Conservation (phyloP, 192 early-diverging fungal species). For the Thamnidium elegans region DNA sequence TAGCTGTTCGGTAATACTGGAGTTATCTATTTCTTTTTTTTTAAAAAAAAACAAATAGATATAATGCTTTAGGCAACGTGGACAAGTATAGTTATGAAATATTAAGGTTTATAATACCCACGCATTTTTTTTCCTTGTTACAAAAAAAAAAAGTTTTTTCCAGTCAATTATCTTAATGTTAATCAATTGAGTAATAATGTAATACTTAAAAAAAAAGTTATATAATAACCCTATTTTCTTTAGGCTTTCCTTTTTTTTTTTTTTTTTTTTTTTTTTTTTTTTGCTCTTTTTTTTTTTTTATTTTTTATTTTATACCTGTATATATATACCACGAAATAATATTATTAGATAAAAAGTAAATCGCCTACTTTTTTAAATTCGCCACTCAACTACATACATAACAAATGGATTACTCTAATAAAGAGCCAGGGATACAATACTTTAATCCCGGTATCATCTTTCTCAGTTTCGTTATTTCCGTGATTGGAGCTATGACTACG, state of each 20-base stretch:
- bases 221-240: background rate
- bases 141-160: background rate
- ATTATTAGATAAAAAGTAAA: no score
- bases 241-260: background rate
- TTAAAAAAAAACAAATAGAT: no score
- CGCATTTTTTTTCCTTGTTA: no score
- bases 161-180: background rate
- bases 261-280: background rate
- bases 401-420: background rate
- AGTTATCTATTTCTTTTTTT: no score
- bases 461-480: constrained; percentile 36
- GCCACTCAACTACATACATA: background rate
- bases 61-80: no score
- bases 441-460: constrained; percentile 31
- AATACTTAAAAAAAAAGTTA: background rate
- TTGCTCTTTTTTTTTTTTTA: background rate
- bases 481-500: constrained; percentile 36
- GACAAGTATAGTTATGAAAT: no score
- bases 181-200: background rate
- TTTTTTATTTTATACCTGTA: no score
- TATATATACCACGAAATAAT: no score
- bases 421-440: constrained; percentile 10
- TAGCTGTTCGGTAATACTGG: no score
- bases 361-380: no score
- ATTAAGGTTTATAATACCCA: no score